Evolutionary conservation across 108 stramenopile genomes (phyloP).

Genomic region (Schizochytrium sp.): DNA sequence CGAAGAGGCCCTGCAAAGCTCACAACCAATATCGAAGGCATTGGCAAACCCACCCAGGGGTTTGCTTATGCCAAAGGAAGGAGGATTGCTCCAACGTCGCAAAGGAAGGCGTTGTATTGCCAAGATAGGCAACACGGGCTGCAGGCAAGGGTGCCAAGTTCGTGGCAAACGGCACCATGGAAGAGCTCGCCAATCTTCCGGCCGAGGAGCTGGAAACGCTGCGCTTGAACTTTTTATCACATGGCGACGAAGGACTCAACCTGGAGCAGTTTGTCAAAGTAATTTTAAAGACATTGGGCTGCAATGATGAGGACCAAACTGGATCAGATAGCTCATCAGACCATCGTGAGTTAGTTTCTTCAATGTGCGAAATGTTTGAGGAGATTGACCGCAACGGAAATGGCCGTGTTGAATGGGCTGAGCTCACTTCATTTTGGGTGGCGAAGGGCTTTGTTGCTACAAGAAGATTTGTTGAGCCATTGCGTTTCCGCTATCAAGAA

Average conservation of each 20-base stretch:
- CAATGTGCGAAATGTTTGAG: slow-evolving; percentile 44
- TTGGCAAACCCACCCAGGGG: no score
- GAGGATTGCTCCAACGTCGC: no score
- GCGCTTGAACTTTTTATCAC: neutral
- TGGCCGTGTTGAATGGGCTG: slow-evolving; percentile 31
- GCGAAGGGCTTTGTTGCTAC: slow-evolving; percentile 44
- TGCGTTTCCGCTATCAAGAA: slow-evolving; percentile 39
- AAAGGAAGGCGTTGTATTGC: neutral
- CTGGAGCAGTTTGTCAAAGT: slow-evolving; percentile 24
- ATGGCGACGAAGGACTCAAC: slow-evolving; percentile 42
- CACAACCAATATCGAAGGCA: no score
- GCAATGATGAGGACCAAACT: neutral
- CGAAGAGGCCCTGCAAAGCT: no score
- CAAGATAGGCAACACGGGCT: neutral
- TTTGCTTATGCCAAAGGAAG: no score
- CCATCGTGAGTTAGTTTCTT: neutral
- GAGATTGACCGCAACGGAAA: slow-evolving; percentile 54
- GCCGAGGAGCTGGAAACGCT: slow-evolving; percentile 41
- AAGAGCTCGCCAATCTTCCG: neutral
- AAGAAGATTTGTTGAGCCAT: slow-evolving; percentile 23
- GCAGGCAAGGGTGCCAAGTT: neutral
- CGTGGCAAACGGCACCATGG: slow-evolving; percentile 22
- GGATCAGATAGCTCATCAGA: slow-evolving; percentile 12
- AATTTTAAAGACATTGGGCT: neutral
- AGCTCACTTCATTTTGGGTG: slow-evolving; percentile 35